These are phyloP conservation scores for Osmozyma mogii DNA, from an alignment of 805 yeast species.

Conservation along the genomic window DNA sequence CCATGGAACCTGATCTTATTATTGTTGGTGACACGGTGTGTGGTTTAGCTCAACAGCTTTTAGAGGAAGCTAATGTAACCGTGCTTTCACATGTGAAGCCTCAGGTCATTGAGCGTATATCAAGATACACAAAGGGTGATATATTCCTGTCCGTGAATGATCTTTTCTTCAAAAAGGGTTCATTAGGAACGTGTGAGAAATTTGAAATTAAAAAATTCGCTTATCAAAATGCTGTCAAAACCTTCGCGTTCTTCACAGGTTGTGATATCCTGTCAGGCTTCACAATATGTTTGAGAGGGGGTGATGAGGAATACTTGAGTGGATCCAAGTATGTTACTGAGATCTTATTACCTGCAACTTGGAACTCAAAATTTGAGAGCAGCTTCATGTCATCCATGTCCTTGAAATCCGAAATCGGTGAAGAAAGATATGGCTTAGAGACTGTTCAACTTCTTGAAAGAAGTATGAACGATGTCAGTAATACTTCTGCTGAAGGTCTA, in stretches of 20 bases:
- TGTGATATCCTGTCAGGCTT: conserved; percentile 69
- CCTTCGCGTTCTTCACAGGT: conserved; percentile 75
- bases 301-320: conserved; percentile 48
- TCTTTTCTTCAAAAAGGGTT: conserved; percentile 51
- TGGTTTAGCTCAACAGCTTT: conserved; percentile 67
- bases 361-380: conserved; percentile 70
- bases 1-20: conserved; percentile 71
- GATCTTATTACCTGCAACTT: conserved; percentile 70
- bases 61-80: conserved; percentile 69
- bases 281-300: conserved; percentile 83
- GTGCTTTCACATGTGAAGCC: conserved; percentile 79
- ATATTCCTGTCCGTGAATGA: conserved; percentile 82
- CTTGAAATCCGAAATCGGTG: conserved; percentile 2
- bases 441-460: background rate
- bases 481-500: conserved; percentile 1
- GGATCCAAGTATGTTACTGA: conserved; percentile 73
- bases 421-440: background rate
- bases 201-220: conserved; percentile 68
- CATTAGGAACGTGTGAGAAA: conserved; percentile 63
- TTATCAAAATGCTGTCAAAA: conserved; percentile 48
- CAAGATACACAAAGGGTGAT: conserved; percentile 76
- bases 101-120: conserved; percentile 68
- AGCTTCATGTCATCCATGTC: conserved; percentile 10
- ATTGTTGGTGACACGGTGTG: conserved; percentile 74
- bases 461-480: conserved; percentile 3